Evolutionary conservation across 1,139 yeast species (phyloP).

Genomic region (Martiniozyma asiatica): DNA sequence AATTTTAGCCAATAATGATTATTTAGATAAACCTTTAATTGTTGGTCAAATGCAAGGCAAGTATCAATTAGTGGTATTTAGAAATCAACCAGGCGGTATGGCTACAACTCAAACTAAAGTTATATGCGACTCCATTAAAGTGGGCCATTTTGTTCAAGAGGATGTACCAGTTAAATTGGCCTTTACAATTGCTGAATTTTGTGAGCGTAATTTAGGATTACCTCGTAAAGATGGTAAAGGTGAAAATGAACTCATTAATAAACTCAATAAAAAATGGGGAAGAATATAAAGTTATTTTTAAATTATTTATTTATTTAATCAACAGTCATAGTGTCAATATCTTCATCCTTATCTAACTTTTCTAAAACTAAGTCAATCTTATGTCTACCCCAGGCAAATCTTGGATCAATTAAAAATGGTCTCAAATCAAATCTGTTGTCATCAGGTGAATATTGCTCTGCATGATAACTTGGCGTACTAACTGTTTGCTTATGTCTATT

Average conservation of each 20-base stretch:
- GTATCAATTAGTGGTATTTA: constrained; percentile 74
- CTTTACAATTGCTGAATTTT: constrained; percentile 37
- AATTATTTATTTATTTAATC: constrained; percentile 20
- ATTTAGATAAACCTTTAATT: constrained; percentile 70
- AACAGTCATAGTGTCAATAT: constrained; percentile 29
- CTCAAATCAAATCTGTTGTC: constrained; percentile 92
- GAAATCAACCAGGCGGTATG: constrained; percentile 10
- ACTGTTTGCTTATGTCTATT: constrained; percentile 97
- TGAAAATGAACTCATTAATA: constrained; percentile 28
- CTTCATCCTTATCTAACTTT: constrained; percentile 30
- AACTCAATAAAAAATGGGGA: constrained; percentile 39
- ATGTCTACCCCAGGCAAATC: constrained; percentile 80
- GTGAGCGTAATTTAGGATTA: constrained; percentile 36
- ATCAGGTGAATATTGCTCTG: constrained; percentile 96
- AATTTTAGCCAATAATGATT: constrained; percentile 82
- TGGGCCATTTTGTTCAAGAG: constrained; percentile 91
- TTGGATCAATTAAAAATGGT: constrained; percentile 86
- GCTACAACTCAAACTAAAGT: constrained; percentile 17
- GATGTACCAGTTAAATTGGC: constrained; percentile 69
- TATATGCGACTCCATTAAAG: constrained; percentile 22
- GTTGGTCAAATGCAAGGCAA: constrained; percentile 98
- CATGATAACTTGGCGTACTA: constrained; percentile 92
- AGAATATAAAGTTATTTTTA: constrained; percentile 16
- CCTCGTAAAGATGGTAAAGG: no score
- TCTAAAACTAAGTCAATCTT: constrained; percentile 72